Conservation (phyloP, 169 alveolate species). For the Eimeria praecox region DNA sequence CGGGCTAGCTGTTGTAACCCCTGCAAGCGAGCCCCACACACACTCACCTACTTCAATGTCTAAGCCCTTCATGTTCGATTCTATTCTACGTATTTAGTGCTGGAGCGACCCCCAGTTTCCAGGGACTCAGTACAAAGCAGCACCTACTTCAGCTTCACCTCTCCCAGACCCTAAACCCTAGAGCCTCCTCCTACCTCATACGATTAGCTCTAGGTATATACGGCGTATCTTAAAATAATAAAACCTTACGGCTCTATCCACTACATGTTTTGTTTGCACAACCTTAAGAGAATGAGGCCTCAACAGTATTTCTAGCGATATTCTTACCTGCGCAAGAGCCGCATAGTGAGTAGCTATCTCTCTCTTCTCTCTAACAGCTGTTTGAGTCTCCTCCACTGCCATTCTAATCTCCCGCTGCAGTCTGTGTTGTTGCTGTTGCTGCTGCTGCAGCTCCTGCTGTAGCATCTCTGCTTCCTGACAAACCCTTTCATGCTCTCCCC, state of each 20-base stretch:
- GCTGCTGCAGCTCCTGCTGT: conserved; percentile 70
- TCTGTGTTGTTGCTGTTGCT: conserved; percentile 55
- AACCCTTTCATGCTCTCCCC: conserved; percentile 31
- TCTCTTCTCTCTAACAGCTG: conserved; percentile 45
- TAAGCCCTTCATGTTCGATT: neutral
- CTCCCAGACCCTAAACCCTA: neutral
- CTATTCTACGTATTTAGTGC: neutral
- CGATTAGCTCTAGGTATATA: neutral
- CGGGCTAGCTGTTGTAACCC: conserved; percentile 70
- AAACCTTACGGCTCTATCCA: neutral
- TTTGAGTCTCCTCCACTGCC: conserved; percentile 51
- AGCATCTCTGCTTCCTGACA: conserved; percentile 54
- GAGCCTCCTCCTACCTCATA: neutral
- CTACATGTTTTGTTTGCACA: neutral
- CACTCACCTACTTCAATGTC: neutral
- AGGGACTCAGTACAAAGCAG: neutral
- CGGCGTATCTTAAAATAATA: too few species aligned
- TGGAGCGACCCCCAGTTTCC: neutral
- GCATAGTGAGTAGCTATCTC: conserved; percentile 45
- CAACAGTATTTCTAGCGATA: neutral
- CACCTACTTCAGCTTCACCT: neutral
- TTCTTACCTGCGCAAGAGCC: conserved; percentile 61
- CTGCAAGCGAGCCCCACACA: conserved; percentile 12
- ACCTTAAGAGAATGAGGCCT: neutral
- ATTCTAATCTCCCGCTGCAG: conserved; percentile 38